Evolutionary conservation across 139 green algal genomes (phyloP).

Genomic region (Limnomonas spitsbergensis): DNA sequence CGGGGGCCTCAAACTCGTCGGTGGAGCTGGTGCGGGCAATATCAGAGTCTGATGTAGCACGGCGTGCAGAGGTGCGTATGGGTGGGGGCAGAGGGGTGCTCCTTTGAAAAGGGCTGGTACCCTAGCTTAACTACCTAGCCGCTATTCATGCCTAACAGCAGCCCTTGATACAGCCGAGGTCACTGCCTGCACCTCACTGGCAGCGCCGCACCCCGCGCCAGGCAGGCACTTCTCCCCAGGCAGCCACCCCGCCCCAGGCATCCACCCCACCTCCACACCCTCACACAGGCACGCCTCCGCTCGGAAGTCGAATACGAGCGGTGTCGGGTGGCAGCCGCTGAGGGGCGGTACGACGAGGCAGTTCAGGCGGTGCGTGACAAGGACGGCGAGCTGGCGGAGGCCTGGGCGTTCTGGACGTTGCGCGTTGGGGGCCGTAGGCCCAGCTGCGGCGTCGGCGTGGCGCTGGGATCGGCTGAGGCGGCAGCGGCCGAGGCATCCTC

Average conservation of each 20-base stretch:
- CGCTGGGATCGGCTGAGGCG: background rate
- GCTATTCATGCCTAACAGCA: no score
- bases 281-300: background rate
- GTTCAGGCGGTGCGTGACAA: background rate
- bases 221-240: no score
- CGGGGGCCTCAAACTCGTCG: background rate
- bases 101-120: no score
- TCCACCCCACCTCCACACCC: no score
- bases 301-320: background rate
- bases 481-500: background rate
- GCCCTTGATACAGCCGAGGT: no score
- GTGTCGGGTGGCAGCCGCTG: background rate
- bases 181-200: no score
- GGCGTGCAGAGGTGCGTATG: conserved; percentile 22
- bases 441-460: background rate
- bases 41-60: conserved; percentile 20
- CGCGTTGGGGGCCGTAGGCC: background rate
- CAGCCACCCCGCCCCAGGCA: no score
- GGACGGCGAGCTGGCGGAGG: conserved; percentile 5
- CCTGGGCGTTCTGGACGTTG: conserved; percentile 1
- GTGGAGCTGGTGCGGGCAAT: conserved; percentile 21
- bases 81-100: no score
- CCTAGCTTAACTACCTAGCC: no score
- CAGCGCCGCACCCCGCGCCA: no score
- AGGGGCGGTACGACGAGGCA: background rate